A percentile compares a stretch with the other conserved stretches of the same genome.
Evolutionary conservation across 768 basidiomycete genomes (phyloP).

Genomic region (Cystobasidium ongulense): DNA sequence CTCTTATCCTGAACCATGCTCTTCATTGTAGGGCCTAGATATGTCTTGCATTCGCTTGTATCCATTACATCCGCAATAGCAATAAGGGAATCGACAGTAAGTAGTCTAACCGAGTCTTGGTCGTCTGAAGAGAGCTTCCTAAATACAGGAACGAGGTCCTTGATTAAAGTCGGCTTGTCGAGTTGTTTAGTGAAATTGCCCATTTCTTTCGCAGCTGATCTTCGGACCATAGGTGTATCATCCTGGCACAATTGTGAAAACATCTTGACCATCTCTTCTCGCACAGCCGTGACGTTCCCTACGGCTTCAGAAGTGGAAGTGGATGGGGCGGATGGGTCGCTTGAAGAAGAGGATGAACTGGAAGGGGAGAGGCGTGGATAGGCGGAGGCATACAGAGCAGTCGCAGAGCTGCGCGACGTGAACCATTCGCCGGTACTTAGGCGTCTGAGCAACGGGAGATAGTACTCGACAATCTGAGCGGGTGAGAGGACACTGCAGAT

Average conservation of each 20-base stretch:
- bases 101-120: constrained; percentile 90
- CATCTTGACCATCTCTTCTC: constrained; percentile 79
- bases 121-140: constrained; percentile 89
- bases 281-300: constrained; percentile 52
- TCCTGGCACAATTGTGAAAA: constrained; percentile 76
- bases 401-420: constrained; percentile 91
- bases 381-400: constrained; percentile 81
- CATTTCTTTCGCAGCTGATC: constrained; percentile 92
- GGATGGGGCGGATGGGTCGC: constrained; percentile 18
- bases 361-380: constrained; percentile 52
- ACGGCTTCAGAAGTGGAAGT: constrained; percentile 50
- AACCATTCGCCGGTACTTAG: constrained; percentile 96
- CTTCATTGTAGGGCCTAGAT: constrained; percentile 77
- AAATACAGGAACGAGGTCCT: constrained; percentile 84
- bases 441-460: constrained; percentile 81
- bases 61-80: constrained; percentile 75
- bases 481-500: constrained; percentile 68
- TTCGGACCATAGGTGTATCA: constrained; percentile 96
- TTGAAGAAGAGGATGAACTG: constrained; percentile 24
- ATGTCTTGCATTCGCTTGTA: constrained; percentile 81
- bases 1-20: constrained; percentile 87
- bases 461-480: constrained; percentile 74
- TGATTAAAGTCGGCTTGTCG: constrained; percentile 67
- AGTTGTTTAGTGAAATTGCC: constrained; percentile 63
- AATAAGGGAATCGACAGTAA: constrained; percentile 93